Evolutionary conservation across 306 rosid species (phyloP).

Genomic region (Quercus ilex): DNA sequence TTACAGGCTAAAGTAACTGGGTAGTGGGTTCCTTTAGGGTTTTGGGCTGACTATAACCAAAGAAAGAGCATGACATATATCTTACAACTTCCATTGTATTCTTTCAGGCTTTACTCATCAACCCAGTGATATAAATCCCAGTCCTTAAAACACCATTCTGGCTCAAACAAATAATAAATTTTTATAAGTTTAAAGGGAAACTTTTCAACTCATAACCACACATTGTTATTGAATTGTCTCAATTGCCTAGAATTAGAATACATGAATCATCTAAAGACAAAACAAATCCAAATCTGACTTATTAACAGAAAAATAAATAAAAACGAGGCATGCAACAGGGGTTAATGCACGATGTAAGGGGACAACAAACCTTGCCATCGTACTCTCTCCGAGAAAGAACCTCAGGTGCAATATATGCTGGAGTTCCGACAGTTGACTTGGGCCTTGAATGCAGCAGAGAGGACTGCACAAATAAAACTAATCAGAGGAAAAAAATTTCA

Average conservation of each 20-base stretch:
- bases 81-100: not conserved
- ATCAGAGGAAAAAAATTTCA: conserved; percentile 16
- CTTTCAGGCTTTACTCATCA: not conserved
- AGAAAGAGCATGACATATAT: no score
- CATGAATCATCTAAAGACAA: not conserved
- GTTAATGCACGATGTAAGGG: not conserved
- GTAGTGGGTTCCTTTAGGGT: no score
- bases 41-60: no score
- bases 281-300: not conserved
- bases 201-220: not conserved
- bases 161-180: not conserved
- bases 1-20: no score
- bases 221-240: not conserved
- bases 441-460: conserved; percentile 87
- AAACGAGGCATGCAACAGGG: not conserved
- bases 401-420: conserved; percentile 90
- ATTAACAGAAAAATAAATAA: not conserved
- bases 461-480: conserved; percentile 50
- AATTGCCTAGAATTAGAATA: not conserved
- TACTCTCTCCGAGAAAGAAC: conserved; percentile 84
- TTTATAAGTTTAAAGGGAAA: not conserved
- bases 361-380: conserved; percentile 65
- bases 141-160: not conserved
- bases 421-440: conserved; percentile 81
- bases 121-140: not conserved